Evolutionary conservation across 2,329 filamentous ascomycete species (phyloP).

Genomic region (Cordyceps tenuipes): DNA sequence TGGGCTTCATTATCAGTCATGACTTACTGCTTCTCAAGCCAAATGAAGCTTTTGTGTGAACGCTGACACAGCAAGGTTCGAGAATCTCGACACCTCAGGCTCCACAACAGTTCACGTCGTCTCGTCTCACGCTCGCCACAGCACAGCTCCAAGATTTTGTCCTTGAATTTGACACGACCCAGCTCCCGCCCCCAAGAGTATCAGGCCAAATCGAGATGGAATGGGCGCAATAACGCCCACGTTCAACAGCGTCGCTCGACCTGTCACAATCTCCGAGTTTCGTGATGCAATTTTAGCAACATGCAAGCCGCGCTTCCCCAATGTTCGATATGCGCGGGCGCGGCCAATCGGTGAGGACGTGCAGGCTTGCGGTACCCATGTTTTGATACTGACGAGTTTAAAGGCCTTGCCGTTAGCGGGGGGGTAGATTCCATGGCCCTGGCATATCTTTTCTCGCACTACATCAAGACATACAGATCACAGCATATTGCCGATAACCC

Average conservation of each 20-base stretch:
- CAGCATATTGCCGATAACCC: conserved; percentile 39
- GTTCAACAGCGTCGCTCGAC: conserved; percentile 30
- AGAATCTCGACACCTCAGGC: background rate
- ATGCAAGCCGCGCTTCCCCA: conserved; percentile 42
- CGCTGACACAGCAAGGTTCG: background rate
- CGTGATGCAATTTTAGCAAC: conserved; percentile 41
- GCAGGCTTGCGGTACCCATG: background rate
- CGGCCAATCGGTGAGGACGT: conserved; percentile 35
- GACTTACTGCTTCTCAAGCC: background rate
- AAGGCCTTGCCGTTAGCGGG: conserved; percentile 77
- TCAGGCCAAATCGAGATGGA: conserved; percentile 15
- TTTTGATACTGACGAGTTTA: background rate
- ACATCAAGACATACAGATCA: conserved; percentile 26
- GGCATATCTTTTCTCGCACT: conserved; percentile 58
- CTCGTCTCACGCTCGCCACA: background rate
- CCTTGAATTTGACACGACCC: background rate
- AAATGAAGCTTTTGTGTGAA: background rate
- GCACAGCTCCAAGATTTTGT: background rate
- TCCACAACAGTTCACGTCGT: background rate
- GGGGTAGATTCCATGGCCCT: conserved; percentile 98
- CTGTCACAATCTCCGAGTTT: conserved; percentile 30
- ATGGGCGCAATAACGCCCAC: conserved; percentile 27
- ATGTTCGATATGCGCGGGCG: conserved; percentile 24
- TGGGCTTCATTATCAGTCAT: background rate
- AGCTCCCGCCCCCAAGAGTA: background rate